Conservation (phyloP, 106 monocot species). For the Chionographis japonica region DNA sequence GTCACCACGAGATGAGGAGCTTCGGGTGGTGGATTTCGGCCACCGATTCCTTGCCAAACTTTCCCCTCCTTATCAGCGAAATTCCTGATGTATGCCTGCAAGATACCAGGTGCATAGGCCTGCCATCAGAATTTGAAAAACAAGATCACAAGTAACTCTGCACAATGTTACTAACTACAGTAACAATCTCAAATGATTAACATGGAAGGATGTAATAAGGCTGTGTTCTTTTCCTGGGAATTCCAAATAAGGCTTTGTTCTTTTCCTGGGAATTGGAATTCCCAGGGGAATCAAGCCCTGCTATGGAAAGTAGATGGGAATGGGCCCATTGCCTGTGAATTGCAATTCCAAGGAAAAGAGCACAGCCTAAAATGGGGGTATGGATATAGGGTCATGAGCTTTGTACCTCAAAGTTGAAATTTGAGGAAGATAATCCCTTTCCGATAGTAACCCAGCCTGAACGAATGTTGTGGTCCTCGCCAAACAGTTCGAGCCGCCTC, state of each 20-base stretch:
- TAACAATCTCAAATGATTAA: too few species aligned
- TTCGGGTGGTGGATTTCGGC: conserved; percentile 86
- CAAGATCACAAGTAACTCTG: too few species aligned
- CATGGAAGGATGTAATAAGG: too few species aligned
- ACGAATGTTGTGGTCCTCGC: conserved; percentile 96
- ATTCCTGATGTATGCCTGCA: conserved; percentile 60
- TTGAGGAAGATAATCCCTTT: conserved; percentile 86
- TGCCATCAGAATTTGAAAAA: not conserved
- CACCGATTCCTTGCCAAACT: conserved; percentile 94
- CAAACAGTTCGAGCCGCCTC: conserved; percentile 93
- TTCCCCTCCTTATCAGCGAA: conserved; percentile 92
- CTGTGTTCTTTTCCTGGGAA: too few species aligned
- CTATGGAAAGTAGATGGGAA: too few species aligned
- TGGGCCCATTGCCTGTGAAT: too few species aligned
- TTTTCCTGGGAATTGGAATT: too few species aligned
- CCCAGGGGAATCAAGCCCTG: too few species aligned
- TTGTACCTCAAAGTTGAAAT: conserved; percentile 80
- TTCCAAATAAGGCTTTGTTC: too few species aligned
- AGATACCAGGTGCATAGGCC: not conserved
- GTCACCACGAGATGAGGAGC: conserved; percentile 89
- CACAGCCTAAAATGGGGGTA: too few species aligned
- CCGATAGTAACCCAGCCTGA: conserved; percentile 93
- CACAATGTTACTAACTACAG: too few species aligned
- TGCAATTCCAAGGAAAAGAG: too few species aligned
- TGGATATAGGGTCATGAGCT: not conserved